phyloP scores from a whole-genome alignment of 768 basidiomycete genomes.

The Mycena venus region DNA sequence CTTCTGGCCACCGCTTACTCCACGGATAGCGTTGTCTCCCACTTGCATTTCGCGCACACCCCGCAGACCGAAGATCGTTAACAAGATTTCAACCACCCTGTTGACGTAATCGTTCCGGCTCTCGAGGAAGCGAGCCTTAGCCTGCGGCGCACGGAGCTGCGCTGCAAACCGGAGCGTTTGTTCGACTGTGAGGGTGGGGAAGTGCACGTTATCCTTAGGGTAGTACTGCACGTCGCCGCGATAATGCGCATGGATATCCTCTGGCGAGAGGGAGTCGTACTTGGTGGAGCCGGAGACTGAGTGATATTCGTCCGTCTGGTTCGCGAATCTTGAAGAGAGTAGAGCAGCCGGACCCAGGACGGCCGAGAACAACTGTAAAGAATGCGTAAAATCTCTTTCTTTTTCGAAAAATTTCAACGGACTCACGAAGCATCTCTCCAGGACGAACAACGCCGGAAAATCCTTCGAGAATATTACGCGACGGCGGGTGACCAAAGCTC shows the following conservation, averaged over 20 bases:
- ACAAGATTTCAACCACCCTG: constrained; percentile 66
- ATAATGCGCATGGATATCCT: constrained; percentile 72
- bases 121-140: constrained; percentile 56
- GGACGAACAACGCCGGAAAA: constrained; percentile 76
- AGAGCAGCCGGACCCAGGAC: constrained; percentile 88
- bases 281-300: constrained; percentile 75
- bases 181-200: constrained; percentile 85
- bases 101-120: constrained; percentile 59
- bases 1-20: constrained; percentile 82
- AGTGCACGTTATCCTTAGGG: constrained; percentile 89
- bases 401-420: neutral
- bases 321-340: constrained; percentile 89
- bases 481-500: constrained; percentile 67
- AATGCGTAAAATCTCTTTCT: neutral
- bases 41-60: constrained; percentile 81
- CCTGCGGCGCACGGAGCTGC: constrained; percentile 73
- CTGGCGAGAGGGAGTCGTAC: constrained; percentile 82
- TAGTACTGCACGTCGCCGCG: constrained; percentile 87
- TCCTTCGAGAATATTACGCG: constrained; percentile 72
- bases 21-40: constrained; percentile 80
- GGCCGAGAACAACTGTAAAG: constrained; percentile 82
- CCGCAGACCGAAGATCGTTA: constrained; percentile 81
- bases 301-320: constrained; percentile 78
- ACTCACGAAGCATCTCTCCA: constrained; percentile 83
- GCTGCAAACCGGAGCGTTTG: constrained; percentile 82